These are phyloP conservation scores for Wallemia ichthyophaga DNA, from an alignment of 1,284 basidiomycete genomes.

Conservation along the genomic window DNA sequence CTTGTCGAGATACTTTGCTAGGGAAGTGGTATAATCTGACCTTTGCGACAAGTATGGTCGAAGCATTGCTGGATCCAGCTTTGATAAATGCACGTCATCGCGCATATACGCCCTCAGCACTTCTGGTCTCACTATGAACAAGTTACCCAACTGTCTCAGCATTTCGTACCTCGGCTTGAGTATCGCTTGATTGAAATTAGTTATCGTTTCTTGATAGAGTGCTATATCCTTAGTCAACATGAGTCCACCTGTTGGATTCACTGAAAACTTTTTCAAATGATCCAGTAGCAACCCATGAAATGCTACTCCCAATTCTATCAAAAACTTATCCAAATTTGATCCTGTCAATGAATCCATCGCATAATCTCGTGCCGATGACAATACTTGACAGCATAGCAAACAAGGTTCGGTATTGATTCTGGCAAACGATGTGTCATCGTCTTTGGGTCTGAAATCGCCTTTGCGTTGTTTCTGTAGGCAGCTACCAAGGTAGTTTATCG, in stretches of 20 bases:
- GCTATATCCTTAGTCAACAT: slow-evolving; percentile 98
- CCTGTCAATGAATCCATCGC: slow-evolving; percentile 48
- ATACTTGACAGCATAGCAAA: slow-evolving; percentile 49
- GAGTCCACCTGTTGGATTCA: slow-evolving; percentile 81
- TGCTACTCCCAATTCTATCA: slow-evolving; percentile 73
- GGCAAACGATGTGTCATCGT: slow-evolving; percentile 80
- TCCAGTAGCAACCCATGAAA: slow-evolving; percentile 91
- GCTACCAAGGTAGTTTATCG: slow-evolving; percentile 19
- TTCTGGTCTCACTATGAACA: slow-evolving; percentile 80
- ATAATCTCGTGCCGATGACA: slow-evolving; percentile 48
- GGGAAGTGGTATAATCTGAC: slow-evolving; percentile 31
- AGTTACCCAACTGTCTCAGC: slow-evolving; percentile 83
- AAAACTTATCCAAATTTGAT: slow-evolving; percentile 68
- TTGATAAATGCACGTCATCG: slow-evolving; percentile 50
- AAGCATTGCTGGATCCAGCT: slow-evolving; percentile 59
- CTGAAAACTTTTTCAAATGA: slow-evolving; percentile 81
- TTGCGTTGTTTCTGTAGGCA: slow-evolving; percentile 79
- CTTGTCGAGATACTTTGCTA: neutral
- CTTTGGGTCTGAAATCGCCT: slow-evolving; percentile 83
- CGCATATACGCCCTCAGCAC: slow-evolving; percentile 76
- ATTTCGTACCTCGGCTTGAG: slow-evolving; percentile 92
- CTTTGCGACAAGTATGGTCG: slow-evolving; percentile 73
- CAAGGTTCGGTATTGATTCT: slow-evolving; percentile 89
- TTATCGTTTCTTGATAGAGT: slow-evolving; percentile 73
- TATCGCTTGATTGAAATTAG: slow-evolving; percentile 45